These are phyloP conservation scores for Metschnikowia peoriensis DNA, from an alignment of 805 yeast species.

Conservation along the genomic window DNA sequence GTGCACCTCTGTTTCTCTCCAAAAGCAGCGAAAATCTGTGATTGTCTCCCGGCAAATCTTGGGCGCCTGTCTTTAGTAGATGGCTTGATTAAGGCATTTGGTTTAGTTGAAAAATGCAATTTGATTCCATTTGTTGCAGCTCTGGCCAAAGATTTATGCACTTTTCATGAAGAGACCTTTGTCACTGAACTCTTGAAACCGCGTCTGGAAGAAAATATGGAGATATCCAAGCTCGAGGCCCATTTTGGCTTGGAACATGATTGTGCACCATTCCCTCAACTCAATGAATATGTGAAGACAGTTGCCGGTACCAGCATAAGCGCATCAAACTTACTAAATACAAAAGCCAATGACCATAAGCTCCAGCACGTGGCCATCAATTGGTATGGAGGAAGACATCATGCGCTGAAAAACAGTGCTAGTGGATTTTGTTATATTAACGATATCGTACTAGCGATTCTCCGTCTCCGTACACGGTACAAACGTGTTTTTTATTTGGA, in stretches of 20 bases:
- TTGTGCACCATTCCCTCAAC: conserved; percentile 58
- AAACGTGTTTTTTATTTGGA: conserved; percentile 59
- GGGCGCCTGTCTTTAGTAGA: conserved; percentile 48
- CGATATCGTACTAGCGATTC: conserved; percentile 61
- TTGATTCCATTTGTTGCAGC: conserved; percentile 27
- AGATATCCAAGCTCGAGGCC: background rate
- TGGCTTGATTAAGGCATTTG: conserved; percentile 42
- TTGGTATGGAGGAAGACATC: conserved; percentile 84
- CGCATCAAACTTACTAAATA: conserved; percentile 39
- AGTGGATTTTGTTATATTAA: conserved; percentile 75
- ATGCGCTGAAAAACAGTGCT: conserved; percentile 52
- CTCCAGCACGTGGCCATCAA: conserved; percentile 43
- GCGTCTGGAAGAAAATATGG: background rate
- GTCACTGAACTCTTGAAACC: conserved; percentile 37
- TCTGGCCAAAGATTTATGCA: conserved; percentile 35
- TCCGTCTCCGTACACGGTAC: conserved; percentile 46
- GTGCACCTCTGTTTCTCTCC: conserved; percentile 3
- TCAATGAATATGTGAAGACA: conserved; percentile 48
- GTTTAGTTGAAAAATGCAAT: conserved; percentile 27
- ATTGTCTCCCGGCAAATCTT: conserved; percentile 51
- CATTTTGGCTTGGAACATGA: conserved; percentile 55
- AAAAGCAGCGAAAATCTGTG: conserved; percentile 4
- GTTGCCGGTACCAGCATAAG: conserved; percentile 59
- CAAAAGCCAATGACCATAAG: conserved; percentile 1
- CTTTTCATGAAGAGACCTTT: conserved; percentile 50